Conservation (phyloP, 208 protist species). For the Trypanosoma boissoni region DNA sequence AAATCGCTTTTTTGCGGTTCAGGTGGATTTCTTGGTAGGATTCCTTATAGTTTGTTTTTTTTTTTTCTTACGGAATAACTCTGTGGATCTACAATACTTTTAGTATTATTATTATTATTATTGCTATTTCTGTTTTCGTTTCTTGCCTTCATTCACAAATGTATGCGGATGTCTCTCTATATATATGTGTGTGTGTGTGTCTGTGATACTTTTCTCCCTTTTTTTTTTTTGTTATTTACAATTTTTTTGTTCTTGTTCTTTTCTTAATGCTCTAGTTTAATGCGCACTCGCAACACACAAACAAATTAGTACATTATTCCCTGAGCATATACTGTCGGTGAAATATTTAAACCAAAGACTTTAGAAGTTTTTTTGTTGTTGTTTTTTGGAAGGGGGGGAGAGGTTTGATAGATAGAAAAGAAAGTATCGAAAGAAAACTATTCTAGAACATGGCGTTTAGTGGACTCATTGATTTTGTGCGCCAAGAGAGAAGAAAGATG, state of each 20-base stretch:
- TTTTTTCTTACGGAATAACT: background rate
- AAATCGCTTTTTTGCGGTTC: background rate
- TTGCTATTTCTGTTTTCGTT: slow-evolving; percentile 7
- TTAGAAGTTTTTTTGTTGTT: too few relatives aligned
- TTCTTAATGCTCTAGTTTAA: too few relatives aligned
- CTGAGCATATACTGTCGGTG: too few relatives aligned
- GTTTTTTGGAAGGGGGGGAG: too few relatives aligned
- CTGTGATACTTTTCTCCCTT: slow-evolving; percentile 1
- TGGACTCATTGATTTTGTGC: slow-evolving; percentile 3
- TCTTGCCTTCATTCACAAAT: slow-evolving; percentile 10
- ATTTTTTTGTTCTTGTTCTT: too few relatives aligned
- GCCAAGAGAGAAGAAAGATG: slow-evolving; percentile 64
- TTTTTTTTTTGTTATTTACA: slow-evolving; percentile 8
- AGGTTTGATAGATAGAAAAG: too few relatives aligned
- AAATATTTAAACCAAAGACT: too few relatives aligned
- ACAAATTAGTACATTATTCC: too few relatives aligned
- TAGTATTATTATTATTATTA: too few relatives aligned
- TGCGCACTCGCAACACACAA: too few relatives aligned
- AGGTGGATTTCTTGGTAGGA: background rate
- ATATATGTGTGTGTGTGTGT: slow-evolving; percentile 12
- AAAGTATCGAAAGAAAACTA: too few relatives aligned
- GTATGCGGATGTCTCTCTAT: too few relatives aligned
- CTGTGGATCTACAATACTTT: background rate
- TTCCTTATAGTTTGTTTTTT: background rate
- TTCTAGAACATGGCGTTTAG: slow-evolving; percentile 15